These are phyloP conservation scores for Neopestalotiopsis rosae DNA, from an alignment of 2,329 filamentous ascomycete species.

Conservation along the genomic window DNA sequence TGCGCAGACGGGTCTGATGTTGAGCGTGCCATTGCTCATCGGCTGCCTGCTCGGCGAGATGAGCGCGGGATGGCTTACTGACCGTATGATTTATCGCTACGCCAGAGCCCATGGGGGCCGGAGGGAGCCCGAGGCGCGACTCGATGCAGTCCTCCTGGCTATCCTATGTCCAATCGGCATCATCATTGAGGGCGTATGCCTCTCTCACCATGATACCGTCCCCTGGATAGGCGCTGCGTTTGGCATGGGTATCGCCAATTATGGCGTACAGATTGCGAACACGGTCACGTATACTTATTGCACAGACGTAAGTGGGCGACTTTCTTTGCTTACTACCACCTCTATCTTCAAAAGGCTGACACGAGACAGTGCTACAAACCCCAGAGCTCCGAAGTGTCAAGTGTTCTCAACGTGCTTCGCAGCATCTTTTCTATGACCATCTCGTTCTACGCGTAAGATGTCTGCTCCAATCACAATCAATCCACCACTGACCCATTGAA, in stretches of 20 bases:
- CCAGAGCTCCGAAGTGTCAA: slow-evolving; percentile 40
- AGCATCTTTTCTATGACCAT: slow-evolving; percentile 38
- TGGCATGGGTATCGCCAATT: slow-evolving; percentile 40
- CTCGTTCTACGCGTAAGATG: slow-evolving; percentile 35
- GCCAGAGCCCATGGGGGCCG: slow-evolving; percentile 31
- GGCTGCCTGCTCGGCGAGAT: slow-evolving; percentile 33
- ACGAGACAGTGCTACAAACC: slow-evolving; percentile 35
- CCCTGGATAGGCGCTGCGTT: slow-evolving; percentile 40
- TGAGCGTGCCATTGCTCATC: slow-evolving; percentile 30
- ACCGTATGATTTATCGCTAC: slow-evolving; percentile 35
- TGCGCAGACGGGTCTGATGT: slow-evolving; percentile 29
- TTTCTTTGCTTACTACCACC: neutral
- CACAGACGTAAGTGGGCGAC: slow-evolving; percentile 29
- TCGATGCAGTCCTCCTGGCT: slow-evolving; percentile 37
- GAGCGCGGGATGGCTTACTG: slow-evolving; percentile 33
- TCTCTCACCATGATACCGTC: slow-evolving; percentile 32
- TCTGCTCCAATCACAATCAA: neutral
- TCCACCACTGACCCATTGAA: neutral
- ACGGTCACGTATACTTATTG: slow-evolving; percentile 41
- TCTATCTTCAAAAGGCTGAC: neutral
- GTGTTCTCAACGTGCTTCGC: slow-evolving; percentile 38
- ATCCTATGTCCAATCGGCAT: slow-evolving; percentile 31
- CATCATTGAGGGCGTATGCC: slow-evolving; percentile 32
- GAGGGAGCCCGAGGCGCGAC: slow-evolving; percentile 35
- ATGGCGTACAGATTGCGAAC: slow-evolving; percentile 41